Evolutionary conservation across 345 rosid species (phyloP), one percentile per base, ranked within the genome.

Genomic region (Garcia nutans): DNA sequence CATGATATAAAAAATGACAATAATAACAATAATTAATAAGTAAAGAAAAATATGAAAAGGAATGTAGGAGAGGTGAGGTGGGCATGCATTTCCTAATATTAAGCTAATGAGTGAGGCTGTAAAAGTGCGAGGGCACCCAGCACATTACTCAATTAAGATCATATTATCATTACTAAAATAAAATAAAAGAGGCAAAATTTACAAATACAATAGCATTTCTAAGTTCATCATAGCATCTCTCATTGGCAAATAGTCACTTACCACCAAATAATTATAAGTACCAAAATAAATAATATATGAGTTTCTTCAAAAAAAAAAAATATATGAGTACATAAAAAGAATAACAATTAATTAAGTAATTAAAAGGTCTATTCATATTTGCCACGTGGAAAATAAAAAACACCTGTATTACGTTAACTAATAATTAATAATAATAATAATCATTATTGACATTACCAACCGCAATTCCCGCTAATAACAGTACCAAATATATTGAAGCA

Each of bases 391-490:
- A 23, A 37, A 76, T 47, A 49, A 75, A 23, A 55, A 62, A 54
- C 31, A 42, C 65, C 55, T 15, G 5, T n/a, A 37, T 6, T 37
- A 37, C 6, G 31, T 62, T 64, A 61, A 81, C 57, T 37, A 37
- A 2, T 37, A 37, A 37, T 3, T 37, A 5, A 2, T 37, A 37
- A 37, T 37, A 37, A 37, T 33, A 5, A 33, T 37, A 37, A 37
- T 37, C 6, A 37, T 37, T 68, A 77, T 74, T 73, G 65, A 67
- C 28, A 65, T 70, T 58, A 66, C 54, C 79, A 81, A 73, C 83
- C 85, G 83, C 65, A 79, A 84, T 81, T 67, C 75, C 63, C 81
- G 77, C 81, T 19, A 47, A 33, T 47, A 10, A 68, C 71, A 67
- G 58, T 52, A 5, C 59, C 31, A 24, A 37, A 0, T 54, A 41